A percentile compares a stretch with the other conserved stretches of the same genome.
Conservation (phyloP, 2,329 filamentous ascomycete species). For the Lecanicillium sp. region DNA sequence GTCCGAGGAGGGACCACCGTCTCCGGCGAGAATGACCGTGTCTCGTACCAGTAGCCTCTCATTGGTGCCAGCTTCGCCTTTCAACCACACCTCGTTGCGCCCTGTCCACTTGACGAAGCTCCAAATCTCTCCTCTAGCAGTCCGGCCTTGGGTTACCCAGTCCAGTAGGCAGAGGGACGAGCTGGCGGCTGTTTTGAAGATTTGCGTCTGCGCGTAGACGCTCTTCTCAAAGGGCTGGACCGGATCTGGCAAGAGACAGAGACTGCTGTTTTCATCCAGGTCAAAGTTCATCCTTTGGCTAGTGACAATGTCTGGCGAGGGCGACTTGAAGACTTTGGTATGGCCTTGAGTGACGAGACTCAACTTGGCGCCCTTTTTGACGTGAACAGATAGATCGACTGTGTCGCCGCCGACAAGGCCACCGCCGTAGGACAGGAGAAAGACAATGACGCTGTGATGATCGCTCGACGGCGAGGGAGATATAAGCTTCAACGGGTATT, state of each 20-base stretch:
- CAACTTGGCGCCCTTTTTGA: constrained; percentile 59
- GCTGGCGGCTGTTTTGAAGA: constrained; percentile 54
- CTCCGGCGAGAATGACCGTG: constrained; percentile 64
- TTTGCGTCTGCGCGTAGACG: constrained; percentile 76
- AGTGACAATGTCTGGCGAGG: constrained; percentile 45
- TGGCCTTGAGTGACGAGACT: constrained; percentile 66
- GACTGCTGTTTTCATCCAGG: constrained; percentile 41
- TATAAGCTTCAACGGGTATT: constrained; percentile 92
- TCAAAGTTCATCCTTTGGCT: constrained; percentile 47
- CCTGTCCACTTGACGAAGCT: constrained; percentile 71
- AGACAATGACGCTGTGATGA: constrained; percentile 68
- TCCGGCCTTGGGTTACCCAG: constrained; percentile 87
- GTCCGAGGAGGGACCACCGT: constrained; percentile 30
- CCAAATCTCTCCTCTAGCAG: constrained; percentile 84
- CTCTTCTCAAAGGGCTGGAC: constrained; percentile 84
- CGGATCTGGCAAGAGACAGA: constrained; percentile 77
- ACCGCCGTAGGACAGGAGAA: constrained; percentile 89
- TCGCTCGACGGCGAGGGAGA: constrained; percentile 62
- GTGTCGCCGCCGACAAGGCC: constrained; percentile 84
- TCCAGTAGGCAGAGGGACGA: constrained; percentile 75
- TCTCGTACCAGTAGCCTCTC: constrained; percentile 73
- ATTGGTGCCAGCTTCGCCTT: constrained; percentile 20
- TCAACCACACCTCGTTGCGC: constrained; percentile 77
- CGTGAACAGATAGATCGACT: constrained; percentile 63
- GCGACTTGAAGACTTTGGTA: constrained; percentile 91